Conservation (phyloP, 208 protist genomes). For the Crithidia thermophila region DNA sequence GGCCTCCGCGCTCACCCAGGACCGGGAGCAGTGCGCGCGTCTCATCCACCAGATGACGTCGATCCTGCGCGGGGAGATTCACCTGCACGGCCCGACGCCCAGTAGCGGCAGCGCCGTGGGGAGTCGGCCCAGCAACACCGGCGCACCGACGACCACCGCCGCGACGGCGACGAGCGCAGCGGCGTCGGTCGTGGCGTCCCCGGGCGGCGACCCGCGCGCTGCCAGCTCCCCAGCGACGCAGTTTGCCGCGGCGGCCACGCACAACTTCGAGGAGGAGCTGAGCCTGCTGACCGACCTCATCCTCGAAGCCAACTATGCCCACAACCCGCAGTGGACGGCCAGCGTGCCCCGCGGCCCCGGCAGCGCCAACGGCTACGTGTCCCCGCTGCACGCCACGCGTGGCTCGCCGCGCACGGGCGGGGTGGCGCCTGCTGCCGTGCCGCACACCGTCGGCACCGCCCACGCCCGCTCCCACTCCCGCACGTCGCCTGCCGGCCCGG, state of each 20-base stretch:
- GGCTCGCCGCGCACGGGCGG: slow-evolving; percentile 26
- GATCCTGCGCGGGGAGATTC: slow-evolving; percentile 40
- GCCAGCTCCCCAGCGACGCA: slow-evolving; percentile 27
- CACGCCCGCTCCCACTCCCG: slow-evolving; percentile 27
- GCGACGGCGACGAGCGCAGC: no score
- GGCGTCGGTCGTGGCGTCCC: slow-evolving; percentile 19
- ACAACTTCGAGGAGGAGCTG: slow-evolving; percentile 51
- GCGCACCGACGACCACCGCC: no score
- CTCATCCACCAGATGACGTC: slow-evolving; percentile 55
- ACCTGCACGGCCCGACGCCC: slow-evolving; percentile 22
- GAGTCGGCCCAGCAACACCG: slow-evolving; percentile 8
- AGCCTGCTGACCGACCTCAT: slow-evolving; percentile 43
- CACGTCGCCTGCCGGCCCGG: slow-evolving; percentile 15
- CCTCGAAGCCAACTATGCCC: slow-evolving; percentile 35
- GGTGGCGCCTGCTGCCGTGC: neutral
- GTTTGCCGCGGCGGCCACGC: slow-evolving; percentile 3
- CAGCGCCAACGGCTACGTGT: slow-evolving; percentile 28
- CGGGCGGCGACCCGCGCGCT: slow-evolving; percentile 26
- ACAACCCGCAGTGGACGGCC: slow-evolving; percentile 34
- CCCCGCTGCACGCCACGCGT: slow-evolving; percentile 18
- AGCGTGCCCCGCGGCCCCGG: slow-evolving; percentile 22
- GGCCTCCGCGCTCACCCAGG: slow-evolving; percentile 38
- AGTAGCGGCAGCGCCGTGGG: neutral
- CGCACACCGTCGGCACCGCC: neutral
- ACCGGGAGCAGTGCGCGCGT: slow-evolving; percentile 42